Percentiles rank a stretch among this genome's conserved stretches.
phyloP scores from a whole-genome alignment of 106 monocot genomes.

The Hemerocallis citrina region DNA sequence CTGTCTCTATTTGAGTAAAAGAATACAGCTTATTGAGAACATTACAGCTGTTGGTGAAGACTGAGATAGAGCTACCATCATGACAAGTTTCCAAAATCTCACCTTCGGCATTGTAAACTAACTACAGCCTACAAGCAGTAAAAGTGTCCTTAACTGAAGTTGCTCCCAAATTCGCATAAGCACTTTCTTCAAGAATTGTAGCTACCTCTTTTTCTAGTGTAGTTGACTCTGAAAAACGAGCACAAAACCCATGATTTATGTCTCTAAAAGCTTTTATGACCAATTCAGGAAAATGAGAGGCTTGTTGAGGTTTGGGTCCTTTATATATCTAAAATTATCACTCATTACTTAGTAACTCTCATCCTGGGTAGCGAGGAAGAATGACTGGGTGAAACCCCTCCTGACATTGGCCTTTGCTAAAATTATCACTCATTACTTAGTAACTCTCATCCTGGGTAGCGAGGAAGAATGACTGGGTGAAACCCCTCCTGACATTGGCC shows the following conservation, averaged over 20 bases:
- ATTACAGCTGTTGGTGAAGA: neutral
- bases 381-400: too few relatives aligned
- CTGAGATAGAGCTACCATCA: neutral
- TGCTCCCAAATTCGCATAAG: slow-evolving; percentile 6
- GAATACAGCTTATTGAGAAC: too few relatives aligned
- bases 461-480: too few relatives aligned
- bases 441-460: too few relatives aligned
- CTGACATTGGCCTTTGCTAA: too few relatives aligned
- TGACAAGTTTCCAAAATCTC: slow-evolving; percentile 15
- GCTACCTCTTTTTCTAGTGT: neutral
- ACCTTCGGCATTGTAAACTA: slow-evolving; percentile 17
- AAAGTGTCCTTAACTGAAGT: neutral
- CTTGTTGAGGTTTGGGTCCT: slow-evolving; percentile 45
- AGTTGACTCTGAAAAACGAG: slow-evolving; percentile 1
- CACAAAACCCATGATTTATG: slow-evolving; percentile 13
- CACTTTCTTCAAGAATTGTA: slow-evolving; percentile 13
- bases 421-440: too few relatives aligned
- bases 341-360: too few relatives aligned
- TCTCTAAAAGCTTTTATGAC: slow-evolving; percentile 2
- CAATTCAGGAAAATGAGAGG: slow-evolving; percentile 30
- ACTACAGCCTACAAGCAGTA: neutral
- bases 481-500: too few relatives aligned
- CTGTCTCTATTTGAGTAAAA: too few relatives aligned
- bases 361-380: too few relatives aligned
- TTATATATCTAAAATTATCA: too few relatives aligned